phyloP scores from a whole-genome alignment of 495 filamentous ascomycete genomes.

The Bacidia rubella region DNA sequence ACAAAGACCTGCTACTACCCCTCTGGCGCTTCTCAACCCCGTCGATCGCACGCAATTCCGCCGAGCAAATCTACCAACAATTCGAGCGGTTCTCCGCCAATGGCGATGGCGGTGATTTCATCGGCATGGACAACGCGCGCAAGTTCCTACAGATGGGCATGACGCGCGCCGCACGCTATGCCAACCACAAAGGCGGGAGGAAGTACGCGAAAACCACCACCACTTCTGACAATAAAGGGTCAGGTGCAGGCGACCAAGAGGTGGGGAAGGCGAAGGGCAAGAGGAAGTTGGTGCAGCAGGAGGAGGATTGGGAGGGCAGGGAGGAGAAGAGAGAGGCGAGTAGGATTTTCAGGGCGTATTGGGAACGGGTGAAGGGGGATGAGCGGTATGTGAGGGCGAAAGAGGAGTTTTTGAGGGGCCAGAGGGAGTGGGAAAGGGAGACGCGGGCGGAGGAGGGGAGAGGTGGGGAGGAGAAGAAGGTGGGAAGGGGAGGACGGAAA shows the following conservation, averaged over 20 bases:
- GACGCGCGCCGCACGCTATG: constrained; percentile 37
- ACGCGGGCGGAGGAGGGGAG: constrained; percentile 73
- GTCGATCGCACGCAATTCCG: constrained; percentile 27
- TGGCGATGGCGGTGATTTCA: constrained; percentile 31
- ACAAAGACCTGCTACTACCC: constrained; percentile 37
- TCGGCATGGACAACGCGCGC: constrained; percentile 39
- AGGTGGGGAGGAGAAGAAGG: constrained; percentile 46
- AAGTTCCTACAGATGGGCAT: constrained; percentile 46
- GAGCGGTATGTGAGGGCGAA: constrained; percentile 29
- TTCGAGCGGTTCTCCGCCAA: constrained; percentile 31
- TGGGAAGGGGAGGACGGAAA: constrained; percentile 36
- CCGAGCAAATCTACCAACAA: constrained; percentile 24
- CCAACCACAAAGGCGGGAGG: constrained; percentile 35
- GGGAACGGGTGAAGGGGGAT: constrained; percentile 28
- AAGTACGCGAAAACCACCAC: constrained; percentile 27
- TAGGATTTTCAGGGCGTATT: constrained; percentile 27
- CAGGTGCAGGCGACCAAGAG: constrained; percentile 17
- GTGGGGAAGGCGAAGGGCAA: constrained; percentile 39
- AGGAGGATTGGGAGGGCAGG: constrained; percentile 50
- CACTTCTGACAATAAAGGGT: not conserved
- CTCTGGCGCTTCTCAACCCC: constrained; percentile 37
- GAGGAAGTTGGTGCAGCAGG: constrained; percentile 23
- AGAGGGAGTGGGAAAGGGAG: constrained; percentile 53
- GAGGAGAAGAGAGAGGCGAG: constrained; percentile 60
- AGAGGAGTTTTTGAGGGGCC: constrained; percentile 25